These are phyloP conservation scores for Cymbopogon flexuosus DNA, from an alignment of 202 grass and related monocot species.

Conservation along the genomic window DNA sequence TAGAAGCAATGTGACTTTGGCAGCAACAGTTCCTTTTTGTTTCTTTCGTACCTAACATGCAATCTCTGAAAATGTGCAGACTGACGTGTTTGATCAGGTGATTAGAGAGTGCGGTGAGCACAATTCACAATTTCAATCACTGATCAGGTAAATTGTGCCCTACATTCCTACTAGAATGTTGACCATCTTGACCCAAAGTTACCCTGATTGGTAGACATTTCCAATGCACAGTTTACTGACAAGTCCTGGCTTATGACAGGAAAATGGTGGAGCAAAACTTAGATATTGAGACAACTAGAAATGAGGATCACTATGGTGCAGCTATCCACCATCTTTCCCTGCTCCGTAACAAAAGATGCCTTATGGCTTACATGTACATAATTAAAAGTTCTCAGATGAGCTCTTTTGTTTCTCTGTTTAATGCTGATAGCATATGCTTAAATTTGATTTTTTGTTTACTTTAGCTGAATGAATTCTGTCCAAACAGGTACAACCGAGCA, in stretches of 20 bases:
- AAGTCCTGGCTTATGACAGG: constrained; percentile 37
- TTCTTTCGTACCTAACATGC: constrained; percentile 1
- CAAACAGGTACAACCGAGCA: constrained; percentile 64
- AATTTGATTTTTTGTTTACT: neutral
- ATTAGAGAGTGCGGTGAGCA: constrained; percentile 86
- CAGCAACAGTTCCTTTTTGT: neutral
- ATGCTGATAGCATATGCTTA: constrained; percentile 3
- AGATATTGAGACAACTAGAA: constrained; percentile 76
- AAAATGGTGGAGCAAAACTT: constrained; percentile 85
- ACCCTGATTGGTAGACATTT: neutral
- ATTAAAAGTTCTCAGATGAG: neutral
- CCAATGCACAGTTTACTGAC: neutral
- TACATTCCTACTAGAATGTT: neutral
- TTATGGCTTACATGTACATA: constrained; percentile 89
- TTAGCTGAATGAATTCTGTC: constrained; percentile 6
- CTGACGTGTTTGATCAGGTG: constrained; percentile 78
- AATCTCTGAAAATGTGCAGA: constrained; percentile 44
- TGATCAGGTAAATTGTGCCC: constrained; percentile 59
- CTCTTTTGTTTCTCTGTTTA: neutral
- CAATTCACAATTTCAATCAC: constrained; percentile 67
- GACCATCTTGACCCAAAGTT: constrained; percentile 1
- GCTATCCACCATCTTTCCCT: constrained; percentile 90
- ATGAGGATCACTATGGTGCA: constrained; percentile 84
- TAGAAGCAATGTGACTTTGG: neutral
- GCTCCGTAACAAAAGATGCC: constrained; percentile 90